Percentiles rank a stretch among this genome's conserved stretches.
These are phyloP conservation scores for Komagataella mondaviorum DNA, from an alignment of 805 yeast species.

Conservation along the genomic window DNA sequence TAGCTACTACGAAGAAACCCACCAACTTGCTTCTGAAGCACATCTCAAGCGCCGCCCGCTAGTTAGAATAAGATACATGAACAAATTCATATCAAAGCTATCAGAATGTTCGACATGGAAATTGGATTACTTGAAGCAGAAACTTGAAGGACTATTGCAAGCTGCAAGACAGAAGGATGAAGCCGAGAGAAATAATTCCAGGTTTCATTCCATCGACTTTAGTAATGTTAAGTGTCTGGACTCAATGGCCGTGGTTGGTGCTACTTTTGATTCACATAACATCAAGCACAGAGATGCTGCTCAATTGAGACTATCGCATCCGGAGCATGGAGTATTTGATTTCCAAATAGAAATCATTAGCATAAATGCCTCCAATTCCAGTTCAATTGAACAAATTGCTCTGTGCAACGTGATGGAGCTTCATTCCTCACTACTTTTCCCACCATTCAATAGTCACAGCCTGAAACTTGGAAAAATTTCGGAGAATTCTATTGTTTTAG, in stretches of 20 bases:
- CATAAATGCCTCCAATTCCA: conserved; percentile 1
- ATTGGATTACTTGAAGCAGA: conserved; percentile 9
- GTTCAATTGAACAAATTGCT: conserved; percentile 8
- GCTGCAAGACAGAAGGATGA: conserved; percentile 12
- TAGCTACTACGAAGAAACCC: not conserved
- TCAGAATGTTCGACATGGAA: conserved; percentile 8
- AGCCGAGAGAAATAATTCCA: conserved; percentile 8
- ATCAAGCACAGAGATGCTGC: conserved; percentile 2
- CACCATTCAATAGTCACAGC: conserved; percentile 17
- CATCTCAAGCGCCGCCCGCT: conserved; percentile 17
- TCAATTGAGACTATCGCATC: conserved; percentile 4
- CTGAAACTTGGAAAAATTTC: conserved; percentile 7
- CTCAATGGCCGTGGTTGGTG: conserved; percentile 4
- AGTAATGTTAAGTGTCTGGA: conserved; percentile 4
- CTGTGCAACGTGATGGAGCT: conserved; percentile 16
- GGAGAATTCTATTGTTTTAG: not conserved
- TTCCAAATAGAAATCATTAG: conserved; percentile 2
- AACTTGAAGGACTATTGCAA: conserved; percentile 8
- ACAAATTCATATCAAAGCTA: conserved; percentile 10
- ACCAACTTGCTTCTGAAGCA: conserved; percentile 9
- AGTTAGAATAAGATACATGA: conserved; percentile 13
- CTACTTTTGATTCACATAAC: conserved; percentile 3
- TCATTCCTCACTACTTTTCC: conserved; percentile 18
- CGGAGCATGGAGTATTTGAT: not conserved
- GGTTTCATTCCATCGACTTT: conserved; percentile 5